Evolutionary conservation across 176 grass and related monocot species (phyloP), one percentile per base, ranked within the genome.

Genomic region (Zea luxurians): DNA sequence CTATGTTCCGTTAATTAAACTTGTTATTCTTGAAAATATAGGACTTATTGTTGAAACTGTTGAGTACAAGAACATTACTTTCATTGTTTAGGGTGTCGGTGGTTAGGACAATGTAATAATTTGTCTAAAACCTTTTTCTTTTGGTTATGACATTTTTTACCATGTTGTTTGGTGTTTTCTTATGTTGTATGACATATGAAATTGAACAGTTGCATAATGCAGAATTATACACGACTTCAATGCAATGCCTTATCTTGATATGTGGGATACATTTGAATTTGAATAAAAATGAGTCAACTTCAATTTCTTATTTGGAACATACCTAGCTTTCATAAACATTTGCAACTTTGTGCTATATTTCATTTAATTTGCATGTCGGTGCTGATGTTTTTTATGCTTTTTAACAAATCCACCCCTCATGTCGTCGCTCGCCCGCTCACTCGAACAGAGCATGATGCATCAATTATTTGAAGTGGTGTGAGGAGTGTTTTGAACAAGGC

Each of bases 351-450:
- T 35, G 15, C 4, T 36, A 2, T 70, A 2, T 68, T 9, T 46
- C 13, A 64, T 57, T 75, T 69, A 11, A 6, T 4, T 15, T 53
- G 7, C 44, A 38, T 55, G 35, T 64, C 12, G 46, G 63, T 75
- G 8, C 64, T 77, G 48, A 76, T 59, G 13, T 0, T 18, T 61
- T 61, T 1, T 0, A 4, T 58, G 49, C 76, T 6, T 10, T 61
- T 18, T 46, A 83, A n/a, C 76, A 94, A 88, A 94, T 94, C 86
- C 90, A 88, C 37, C 92, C 92, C 74, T n/a, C n/a, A n/a, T n/a
- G n/a, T n/a, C n/a, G n/a, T n/a, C n/a, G n/a, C n/a, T n/a, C n/a
- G n/a, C n/a, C n/a, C n/a, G n/a, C n/a, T n/a, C n/a, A n/a, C n/a
- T n/a, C n/a, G n/a, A n/a, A n/a, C n/a, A n/a, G n/a, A n/a, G n/a